Conservation (phyloP, 805 yeast genomes). For the Sungouiozyma ichnusensis region DNA sequence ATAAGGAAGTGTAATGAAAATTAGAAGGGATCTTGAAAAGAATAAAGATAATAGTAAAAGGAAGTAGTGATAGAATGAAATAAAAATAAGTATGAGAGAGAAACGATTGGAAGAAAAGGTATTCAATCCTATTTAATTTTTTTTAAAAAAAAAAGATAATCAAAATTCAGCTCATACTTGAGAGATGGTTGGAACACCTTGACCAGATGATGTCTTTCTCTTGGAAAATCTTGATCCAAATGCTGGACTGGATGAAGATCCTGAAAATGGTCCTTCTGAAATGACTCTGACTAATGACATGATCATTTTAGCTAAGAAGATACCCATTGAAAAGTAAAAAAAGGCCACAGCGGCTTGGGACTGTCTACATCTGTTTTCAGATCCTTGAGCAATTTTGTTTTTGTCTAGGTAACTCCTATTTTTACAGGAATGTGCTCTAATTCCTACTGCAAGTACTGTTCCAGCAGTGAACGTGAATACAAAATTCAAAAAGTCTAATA, state of each 20-base stretch:
- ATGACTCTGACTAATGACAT: conserved; percentile 44
- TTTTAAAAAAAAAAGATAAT: conserved; percentile 1
- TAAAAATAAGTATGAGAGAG: conserved; percentile 1
- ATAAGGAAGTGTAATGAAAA: neutral
- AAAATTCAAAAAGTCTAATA: conserved; percentile 74
- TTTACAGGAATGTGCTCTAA: conserved; percentile 74
- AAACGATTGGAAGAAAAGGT: conserved; percentile 37
- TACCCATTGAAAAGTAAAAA: conserved; percentile 72
- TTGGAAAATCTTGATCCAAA: conserved; percentile 15
- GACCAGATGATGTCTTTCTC: conserved; percentile 17
- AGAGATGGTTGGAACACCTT: conserved; percentile 79
- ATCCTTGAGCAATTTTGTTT: conserved; percentile 68
- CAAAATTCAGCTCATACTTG: conserved; percentile 48
- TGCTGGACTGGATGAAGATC: conserved; percentile 4
- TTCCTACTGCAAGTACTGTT: conserved; percentile 83
- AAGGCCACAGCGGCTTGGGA: conserved; percentile 80
- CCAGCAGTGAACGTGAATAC: conserved; percentile 92
- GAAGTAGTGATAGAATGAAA: neutral
- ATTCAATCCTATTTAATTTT: no score
- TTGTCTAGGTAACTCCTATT: conserved; percentile 50
- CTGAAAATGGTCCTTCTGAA: conserved; percentile 23
- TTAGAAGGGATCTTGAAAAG: neutral
- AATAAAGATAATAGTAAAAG: conserved; percentile 1
- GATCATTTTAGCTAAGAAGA: conserved; percentile 54
- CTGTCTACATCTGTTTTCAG: conserved; percentile 79